phyloP scores from a whole-genome alignment of 106 monocot genomes.

The Chionographis japonica region DNA sequence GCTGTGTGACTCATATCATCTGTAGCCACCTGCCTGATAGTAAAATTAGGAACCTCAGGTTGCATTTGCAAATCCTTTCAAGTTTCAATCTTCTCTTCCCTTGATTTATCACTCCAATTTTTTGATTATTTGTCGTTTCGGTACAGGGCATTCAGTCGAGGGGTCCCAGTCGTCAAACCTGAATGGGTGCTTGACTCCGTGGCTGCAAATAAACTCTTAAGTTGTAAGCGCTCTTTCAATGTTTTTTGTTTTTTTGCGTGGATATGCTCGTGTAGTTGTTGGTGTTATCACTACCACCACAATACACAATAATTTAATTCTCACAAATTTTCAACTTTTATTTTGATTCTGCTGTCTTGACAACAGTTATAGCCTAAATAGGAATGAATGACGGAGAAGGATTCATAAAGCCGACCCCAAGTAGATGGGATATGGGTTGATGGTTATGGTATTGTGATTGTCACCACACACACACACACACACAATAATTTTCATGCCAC shows the following conservation, averaged over 20 bases:
- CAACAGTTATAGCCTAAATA: too few relatives aligned
- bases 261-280: background rate
- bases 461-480: too few relatives aligned
- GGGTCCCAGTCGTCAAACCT: slow-evolving; percentile 89
- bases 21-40: slow-evolving; percentile 83
- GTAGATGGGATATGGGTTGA: too few relatives aligned
- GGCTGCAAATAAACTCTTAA: slow-evolving; percentile 71
- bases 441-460: too few relatives aligned
- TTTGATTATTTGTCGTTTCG: slow-evolving; percentile 3
- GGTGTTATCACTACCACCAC: background rate
- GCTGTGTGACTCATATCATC: slow-evolving; percentile 80
- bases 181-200: slow-evolving; percentile 83
- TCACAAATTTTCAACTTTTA: too few relatives aligned
- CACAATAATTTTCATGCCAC: too few relatives aligned
- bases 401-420: too few relatives aligned
- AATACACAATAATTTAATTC: background rate
- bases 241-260: background rate
- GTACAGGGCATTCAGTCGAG: slow-evolving; percentile 84
- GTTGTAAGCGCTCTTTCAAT: slow-evolving; percentile 49
- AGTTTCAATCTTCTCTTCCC: slow-evolving; percentile 2
- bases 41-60: slow-evolving; percentile 87
- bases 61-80: background rate
- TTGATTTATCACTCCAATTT: background rate
- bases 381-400: too few relatives aligned
- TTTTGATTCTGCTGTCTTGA: too few relatives aligned